Percentiles rank a stretch among this genome's conserved stretches.
These are phyloP conservation scores for Rhododendron vialii DNA, from an alignment of 148 eudicot species.

Conservation along the genomic window DNA sequence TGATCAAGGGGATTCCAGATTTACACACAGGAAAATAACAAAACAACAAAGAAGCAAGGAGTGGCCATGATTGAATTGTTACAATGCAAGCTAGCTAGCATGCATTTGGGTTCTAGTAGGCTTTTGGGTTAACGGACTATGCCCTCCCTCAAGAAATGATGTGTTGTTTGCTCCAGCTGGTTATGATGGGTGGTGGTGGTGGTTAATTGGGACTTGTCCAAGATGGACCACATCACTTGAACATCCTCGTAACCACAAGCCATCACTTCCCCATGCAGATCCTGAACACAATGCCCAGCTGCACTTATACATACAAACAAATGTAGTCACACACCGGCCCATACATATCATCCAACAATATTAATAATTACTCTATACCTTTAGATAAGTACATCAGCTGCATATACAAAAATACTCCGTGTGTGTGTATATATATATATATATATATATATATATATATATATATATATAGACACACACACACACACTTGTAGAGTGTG, in stretches of 20 bases:
- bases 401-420: neutral
- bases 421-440: too few relatives aligned
- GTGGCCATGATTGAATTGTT: neutral
- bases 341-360: neutral
- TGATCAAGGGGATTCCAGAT: conserved; percentile 48
- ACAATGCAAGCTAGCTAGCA: neutral
- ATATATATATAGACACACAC: too few relatives aligned
- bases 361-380: neutral
- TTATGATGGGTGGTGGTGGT: neutral
- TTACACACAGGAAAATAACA: neutral
- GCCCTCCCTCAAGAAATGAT: too few relatives aligned
- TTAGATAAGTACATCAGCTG: neutral
- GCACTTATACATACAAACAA: conserved; percentile 1
- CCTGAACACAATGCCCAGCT: conserved; percentile 46
- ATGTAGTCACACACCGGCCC: neutral
- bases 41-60: neutral
- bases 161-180: neutral
- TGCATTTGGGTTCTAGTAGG: neutral
- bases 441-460: too few relatives aligned
- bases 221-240: conserved; percentile 88
- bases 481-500: neutral
- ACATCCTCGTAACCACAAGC: conserved; percentile 86
- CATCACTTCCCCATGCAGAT: conserved; percentile 83
- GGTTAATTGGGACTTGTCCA: conserved; percentile 64
- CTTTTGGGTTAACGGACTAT: neutral